These are phyloP conservation scores for Geotrichum histeridarum DNA, from an alignment of 1,139 yeast species.

Conservation along the genomic window DNA sequence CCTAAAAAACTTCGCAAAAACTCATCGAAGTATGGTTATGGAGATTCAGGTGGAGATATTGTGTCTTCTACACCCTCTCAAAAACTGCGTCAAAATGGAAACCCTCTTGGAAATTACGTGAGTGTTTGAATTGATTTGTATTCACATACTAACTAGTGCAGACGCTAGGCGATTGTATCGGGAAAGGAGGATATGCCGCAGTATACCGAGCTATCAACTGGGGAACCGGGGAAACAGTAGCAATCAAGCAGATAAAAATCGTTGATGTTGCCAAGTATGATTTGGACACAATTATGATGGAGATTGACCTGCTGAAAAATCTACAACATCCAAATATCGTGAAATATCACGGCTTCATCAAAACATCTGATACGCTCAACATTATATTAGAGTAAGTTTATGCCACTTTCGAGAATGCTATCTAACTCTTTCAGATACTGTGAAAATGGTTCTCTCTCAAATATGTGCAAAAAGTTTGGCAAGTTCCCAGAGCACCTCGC, in stretches of 20 bases:
- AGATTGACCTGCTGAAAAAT: constrained; percentile 50
- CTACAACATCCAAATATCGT: constrained; percentile 90
- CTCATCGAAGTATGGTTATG: constrained; percentile 15
- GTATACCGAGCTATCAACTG: constrained; percentile 67
- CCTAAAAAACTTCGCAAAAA: constrained; percentile 17
- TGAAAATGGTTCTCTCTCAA: constrained; percentile 78
- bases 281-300: constrained; percentile 38
- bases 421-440: constrained; percentile 48
- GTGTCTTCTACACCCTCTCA: constrained; percentile 19
- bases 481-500: constrained; percentile 56
- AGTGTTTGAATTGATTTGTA: background rate
- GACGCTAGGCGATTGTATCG: constrained; percentile 52
- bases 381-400: constrained; percentile 57
- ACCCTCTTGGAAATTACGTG: constrained; percentile 17
- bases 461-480: constrained; percentile 54
- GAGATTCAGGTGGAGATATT: constrained; percentile 14
- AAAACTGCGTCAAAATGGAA: constrained; percentile 8
- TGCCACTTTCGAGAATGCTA: background rate
- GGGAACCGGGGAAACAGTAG: constrained; percentile 64
- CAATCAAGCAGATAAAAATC: constrained; percentile 75
- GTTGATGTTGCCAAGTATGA: constrained; percentile 38
- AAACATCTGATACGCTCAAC: constrained; percentile 59
- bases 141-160: constrained; percentile 19
- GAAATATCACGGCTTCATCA: constrained; percentile 82
- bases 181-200: constrained; percentile 75